Evolutionary conservation across 139 green algal genomes (phyloP).

Genomic region (Coccomyxa sp.): DNA sequence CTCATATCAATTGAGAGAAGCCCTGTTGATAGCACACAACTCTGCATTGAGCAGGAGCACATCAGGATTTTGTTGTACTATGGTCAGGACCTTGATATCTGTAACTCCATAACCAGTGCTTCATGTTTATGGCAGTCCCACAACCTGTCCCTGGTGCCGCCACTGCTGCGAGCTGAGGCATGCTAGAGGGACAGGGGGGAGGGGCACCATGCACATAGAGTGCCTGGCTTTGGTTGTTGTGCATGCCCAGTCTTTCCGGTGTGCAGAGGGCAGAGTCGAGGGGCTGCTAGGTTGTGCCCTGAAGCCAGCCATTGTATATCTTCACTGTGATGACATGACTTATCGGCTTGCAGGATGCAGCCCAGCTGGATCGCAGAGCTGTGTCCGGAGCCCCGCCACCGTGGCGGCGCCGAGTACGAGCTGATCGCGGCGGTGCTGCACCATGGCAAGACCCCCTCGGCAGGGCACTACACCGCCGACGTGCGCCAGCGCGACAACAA

Average conservation of each 20-base stretch:
- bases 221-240: too few relatives aligned
- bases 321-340: background rate
- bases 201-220: too few relatives aligned
- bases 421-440: slow-evolving; percentile 69
- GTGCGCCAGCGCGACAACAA: slow-evolving; percentile 49
- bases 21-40: background rate
- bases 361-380: slow-evolving; percentile 42
- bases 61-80: background rate
- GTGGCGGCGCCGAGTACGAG: slow-evolving; percentile 42
- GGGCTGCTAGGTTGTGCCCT: background rate
- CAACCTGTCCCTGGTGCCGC: too few relatives aligned
- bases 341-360: slow-evolving; percentile 21
- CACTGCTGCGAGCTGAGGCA: too few relatives aligned
- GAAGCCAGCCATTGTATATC: background rate
- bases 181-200: too few relatives aligned
- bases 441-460: slow-evolving; percentile 47
- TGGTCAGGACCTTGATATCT: too few relatives aligned
- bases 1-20: too few relatives aligned
- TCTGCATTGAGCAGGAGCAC: background rate
- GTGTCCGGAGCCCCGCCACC: slow-evolving; percentile 37
- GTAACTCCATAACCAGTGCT: too few relatives aligned
- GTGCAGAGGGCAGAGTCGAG: too few relatives aligned
- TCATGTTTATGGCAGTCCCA: too few relatives aligned
- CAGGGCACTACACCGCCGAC: slow-evolving; percentile 79
- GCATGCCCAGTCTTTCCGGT: too few relatives aligned